A percentile compares a stretch with the other conserved stretches of the same genome.
Evolutionary conservation across 2,329 filamentous ascomycete genomes (phyloP).

Genomic region (Sphaerostilbella broomeana): DNA sequence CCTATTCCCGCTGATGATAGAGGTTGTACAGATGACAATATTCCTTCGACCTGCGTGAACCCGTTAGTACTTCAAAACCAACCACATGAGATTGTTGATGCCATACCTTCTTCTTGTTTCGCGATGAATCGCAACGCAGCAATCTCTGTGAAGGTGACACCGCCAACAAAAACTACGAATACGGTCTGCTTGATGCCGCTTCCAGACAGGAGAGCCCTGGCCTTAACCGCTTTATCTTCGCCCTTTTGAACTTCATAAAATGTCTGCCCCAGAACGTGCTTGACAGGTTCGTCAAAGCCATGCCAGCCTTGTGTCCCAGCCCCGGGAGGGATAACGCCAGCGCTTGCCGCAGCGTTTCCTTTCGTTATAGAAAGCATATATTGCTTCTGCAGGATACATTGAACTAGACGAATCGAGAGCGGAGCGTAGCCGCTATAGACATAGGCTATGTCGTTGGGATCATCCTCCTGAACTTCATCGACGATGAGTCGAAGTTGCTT

Average conservation of each 20-base stretch:
- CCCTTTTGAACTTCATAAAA: slow-evolving; percentile 91
- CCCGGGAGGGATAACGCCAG: slow-evolving; percentile 31
- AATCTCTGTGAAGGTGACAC: slow-evolving; percentile 93
- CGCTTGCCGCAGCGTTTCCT: slow-evolving; percentile 42
- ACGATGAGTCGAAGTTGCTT: slow-evolving; percentile 84
- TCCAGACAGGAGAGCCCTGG: slow-evolving; percentile 73
- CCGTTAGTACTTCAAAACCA: slow-evolving; percentile 15
- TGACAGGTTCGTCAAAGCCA: slow-evolving; percentile 87
- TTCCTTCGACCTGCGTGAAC: slow-evolving; percentile 69
- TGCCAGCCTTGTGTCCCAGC: slow-evolving; percentile 75
- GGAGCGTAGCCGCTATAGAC: slow-evolving; percentile 97
- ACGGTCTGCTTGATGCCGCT: slow-evolving; percentile 76
- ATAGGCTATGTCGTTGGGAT: slow-evolving; percentile 93
- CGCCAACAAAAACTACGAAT: slow-evolving; percentile 96
- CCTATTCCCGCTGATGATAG: slow-evolving; percentile 79
- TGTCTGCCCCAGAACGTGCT: slow-evolving; percentile 78
- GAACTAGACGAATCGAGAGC: slow-evolving; percentile 81
- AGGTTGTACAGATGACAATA: slow-evolving; percentile 88
- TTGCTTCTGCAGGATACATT: slow-evolving; percentile 87
- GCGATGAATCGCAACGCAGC: slow-evolving; percentile 88
- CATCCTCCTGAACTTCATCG: slow-evolving; percentile 92
- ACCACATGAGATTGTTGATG: slow-evolving; percentile 4
- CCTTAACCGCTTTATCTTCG: slow-evolving; percentile 86
- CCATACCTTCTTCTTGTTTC: slow-evolving; percentile 67
- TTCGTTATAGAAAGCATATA: slow-evolving; percentile 66